Conservation (phyloP, 2,329 filamentous ascomycete species). For the Exophiala viscosa region DNA sequence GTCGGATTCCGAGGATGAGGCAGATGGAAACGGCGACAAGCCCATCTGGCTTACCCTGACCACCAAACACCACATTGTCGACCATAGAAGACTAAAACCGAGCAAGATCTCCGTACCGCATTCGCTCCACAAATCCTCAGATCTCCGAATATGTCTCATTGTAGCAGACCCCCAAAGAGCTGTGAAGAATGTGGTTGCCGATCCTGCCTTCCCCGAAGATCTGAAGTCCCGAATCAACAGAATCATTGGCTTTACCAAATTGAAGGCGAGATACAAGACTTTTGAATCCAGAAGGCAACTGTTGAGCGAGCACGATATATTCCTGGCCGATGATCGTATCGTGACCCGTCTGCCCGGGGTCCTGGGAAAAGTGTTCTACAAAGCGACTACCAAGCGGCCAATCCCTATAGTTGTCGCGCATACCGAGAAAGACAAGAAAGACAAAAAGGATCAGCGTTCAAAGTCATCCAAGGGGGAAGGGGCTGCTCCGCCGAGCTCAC, state of each 20-base stretch:
- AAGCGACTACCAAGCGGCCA: constrained; percentile 75
- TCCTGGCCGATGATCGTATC: constrained; percentile 88
- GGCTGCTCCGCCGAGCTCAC: constrained; percentile 50
- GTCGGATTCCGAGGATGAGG: constrained; percentile 46
- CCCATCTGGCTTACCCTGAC: constrained; percentile 61
- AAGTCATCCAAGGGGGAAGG: constrained; percentile 40
- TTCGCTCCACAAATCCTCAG: constrained; percentile 64
- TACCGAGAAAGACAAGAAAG: constrained; percentile 58
- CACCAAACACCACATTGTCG: constrained; percentile 64
- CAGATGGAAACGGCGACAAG: constrained; percentile 47
- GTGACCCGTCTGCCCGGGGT: constrained; percentile 66
- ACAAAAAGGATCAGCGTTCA: constrained; percentile 53
- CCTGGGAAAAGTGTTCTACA: constrained; percentile 92
- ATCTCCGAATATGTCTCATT: constrained; percentile 76
- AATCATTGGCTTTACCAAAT: constrained; percentile 77
- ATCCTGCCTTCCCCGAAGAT: constrained; percentile 65
- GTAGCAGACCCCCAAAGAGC: constrained; percentile 76
- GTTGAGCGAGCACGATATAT: constrained; percentile 81
- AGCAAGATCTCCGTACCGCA: constrained; percentile 76
- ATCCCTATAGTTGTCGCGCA: constrained; percentile 73
- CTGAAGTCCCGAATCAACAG: constrained; percentile 66
- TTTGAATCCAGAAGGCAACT: constrained; percentile 86
- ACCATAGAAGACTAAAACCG: constrained; percentile 77
- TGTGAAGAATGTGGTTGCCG: constrained; percentile 83
- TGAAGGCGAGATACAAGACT: constrained; percentile 83